These are phyloP conservation scores for Alternaria sp. DNA, from an alignment of 2,329 filamentous ascomycete genomes.

Conservation along the genomic window DNA sequence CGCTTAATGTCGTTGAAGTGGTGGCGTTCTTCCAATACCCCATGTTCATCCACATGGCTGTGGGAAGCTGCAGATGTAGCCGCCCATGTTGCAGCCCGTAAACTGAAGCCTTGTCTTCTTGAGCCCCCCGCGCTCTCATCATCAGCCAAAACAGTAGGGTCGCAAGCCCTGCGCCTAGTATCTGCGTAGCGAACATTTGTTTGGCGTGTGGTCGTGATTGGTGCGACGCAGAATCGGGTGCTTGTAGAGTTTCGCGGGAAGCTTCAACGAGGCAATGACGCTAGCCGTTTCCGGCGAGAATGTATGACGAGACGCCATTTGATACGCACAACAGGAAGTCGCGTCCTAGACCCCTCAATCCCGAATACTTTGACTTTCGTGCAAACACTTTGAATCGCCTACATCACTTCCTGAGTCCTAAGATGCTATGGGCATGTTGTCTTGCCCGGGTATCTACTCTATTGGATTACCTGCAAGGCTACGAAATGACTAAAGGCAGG, in stretches of 20 bases:
- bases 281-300: background rate
- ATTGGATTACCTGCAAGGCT: background rate
- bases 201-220: background rate
- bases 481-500: background rate
- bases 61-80: slow-evolving; percentile 58
- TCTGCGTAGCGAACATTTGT: background rate
- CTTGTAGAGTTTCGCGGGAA: background rate
- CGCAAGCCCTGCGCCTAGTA: background rate
- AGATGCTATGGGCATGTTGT: background rate
- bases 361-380: background rate
- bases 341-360: background rate
- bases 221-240: background rate
- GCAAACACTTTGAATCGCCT: background rate
- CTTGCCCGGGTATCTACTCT: background rate
- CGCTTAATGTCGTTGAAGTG: slow-evolving; percentile 36
- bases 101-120: slow-evolving; percentile 6
- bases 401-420: background rate
- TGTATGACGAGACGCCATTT: background rate
- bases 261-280: background rate
- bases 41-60: slow-evolving; percentile 69
- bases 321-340: background rate
- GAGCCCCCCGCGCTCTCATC: background rate
- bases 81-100: slow-evolving; percentile 65
- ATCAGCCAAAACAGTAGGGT: background rate
- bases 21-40: slow-evolving; percentile 61